Evolutionary conservation across 345 rosid genomes (phyloP).

Genomic region (Turnera subulata): DNA sequence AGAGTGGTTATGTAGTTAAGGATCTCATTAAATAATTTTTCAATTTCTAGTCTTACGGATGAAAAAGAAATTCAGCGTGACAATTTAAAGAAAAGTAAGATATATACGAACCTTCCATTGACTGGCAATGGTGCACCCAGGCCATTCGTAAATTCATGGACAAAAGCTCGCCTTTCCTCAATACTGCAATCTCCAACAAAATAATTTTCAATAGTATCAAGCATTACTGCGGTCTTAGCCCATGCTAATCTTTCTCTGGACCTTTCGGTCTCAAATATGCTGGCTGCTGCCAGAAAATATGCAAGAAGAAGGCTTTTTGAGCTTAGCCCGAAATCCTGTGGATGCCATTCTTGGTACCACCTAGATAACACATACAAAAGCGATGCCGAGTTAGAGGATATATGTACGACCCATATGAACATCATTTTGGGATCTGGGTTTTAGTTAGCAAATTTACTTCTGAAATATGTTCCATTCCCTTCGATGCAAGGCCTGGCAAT

Average conservation of each 20-base stretch:
- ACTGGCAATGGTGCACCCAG: slow-evolving; percentile 17
- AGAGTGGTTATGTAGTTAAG: too few relatives aligned
- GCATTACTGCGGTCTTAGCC: slow-evolving; percentile 57
- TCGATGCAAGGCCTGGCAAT: slow-evolving; percentile 65
- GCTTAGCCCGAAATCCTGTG: slow-evolving; percentile 44
- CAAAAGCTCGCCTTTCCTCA: slow-evolving; percentile 42
- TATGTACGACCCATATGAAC: too few relatives aligned
- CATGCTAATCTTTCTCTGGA: slow-evolving; percentile 63
- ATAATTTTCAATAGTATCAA: slow-evolving; percentile 38
- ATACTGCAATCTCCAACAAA: slow-evolving; percentile 20
- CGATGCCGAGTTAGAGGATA: background rate
- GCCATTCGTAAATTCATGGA: slow-evolving; percentile 33
- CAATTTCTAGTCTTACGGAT: too few relatives aligned
- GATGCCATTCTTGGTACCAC: slow-evolving; percentile 51
- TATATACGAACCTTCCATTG: slow-evolving; percentile 50
- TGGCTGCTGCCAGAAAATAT: slow-evolving; percentile 65
- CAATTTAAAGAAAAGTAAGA: too few relatives aligned
- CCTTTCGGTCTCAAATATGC: slow-evolving; percentile 64
- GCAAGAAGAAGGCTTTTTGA: slow-evolving; percentile 40
- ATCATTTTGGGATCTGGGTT: too few relatives aligned
- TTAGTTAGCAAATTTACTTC: slow-evolving; percentile 37
- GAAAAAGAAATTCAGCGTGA: too few relatives aligned
- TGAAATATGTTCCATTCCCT: slow-evolving; percentile 63
- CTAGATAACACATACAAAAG: slow-evolving; percentile 19
- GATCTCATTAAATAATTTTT: too few relatives aligned